Evolutionary conservation across 768 basidiomycete genomes (phyloP).

Genomic region (Phaffia tasmanica): DNA sequence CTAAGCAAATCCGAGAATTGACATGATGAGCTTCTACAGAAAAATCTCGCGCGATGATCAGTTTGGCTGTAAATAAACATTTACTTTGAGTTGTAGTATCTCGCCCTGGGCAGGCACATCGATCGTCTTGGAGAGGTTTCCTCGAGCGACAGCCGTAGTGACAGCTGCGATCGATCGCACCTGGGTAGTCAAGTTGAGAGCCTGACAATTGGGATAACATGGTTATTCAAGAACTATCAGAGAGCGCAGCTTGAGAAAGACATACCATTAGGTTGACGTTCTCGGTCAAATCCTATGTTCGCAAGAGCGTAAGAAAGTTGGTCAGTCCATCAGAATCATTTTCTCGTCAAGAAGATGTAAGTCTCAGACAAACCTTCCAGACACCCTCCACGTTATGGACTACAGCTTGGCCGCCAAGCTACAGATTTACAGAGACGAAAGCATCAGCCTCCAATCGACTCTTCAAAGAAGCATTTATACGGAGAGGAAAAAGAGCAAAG

Average conservation of each 20-base stretch:
- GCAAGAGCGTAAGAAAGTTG: constrained; percentile 44
- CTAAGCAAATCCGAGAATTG: neutral
- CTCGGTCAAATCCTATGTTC: constrained; percentile 31
- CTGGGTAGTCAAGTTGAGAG: constrained; percentile 17
- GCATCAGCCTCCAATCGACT: neutral
- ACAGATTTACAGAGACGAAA: neutral
- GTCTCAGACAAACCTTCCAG: constrained; percentile 18
- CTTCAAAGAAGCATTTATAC: too few relatives aligned
- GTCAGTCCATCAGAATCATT: constrained; percentile 45
- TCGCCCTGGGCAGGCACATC: constrained; percentile 90
- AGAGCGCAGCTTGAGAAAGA: too few relatives aligned
- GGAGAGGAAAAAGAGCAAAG: constrained; percentile 30
- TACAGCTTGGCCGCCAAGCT: constrained; percentile 62
- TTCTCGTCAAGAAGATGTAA: constrained; percentile 33
- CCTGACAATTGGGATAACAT: constrained; percentile 61
- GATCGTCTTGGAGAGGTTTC: constrained; percentile 72
- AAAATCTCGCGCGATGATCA: neutral
- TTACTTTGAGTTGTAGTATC: constrained; percentile 61
- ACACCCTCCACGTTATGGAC: constrained; percentile 26
- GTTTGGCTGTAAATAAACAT: neutral
- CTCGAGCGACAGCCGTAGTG: constrained; percentile 62
- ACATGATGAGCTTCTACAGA: neutral
- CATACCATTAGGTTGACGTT: constrained; percentile 26
- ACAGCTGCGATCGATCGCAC: constrained; percentile 26
- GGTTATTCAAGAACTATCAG: too few relatives aligned